A percentile compares a stretch with the other conserved stretches of the same genome.
Evolutionary conservation across 768 basidiomycete species (phyloP).

Genomic region (Boletellus ananiceps): DNA sequence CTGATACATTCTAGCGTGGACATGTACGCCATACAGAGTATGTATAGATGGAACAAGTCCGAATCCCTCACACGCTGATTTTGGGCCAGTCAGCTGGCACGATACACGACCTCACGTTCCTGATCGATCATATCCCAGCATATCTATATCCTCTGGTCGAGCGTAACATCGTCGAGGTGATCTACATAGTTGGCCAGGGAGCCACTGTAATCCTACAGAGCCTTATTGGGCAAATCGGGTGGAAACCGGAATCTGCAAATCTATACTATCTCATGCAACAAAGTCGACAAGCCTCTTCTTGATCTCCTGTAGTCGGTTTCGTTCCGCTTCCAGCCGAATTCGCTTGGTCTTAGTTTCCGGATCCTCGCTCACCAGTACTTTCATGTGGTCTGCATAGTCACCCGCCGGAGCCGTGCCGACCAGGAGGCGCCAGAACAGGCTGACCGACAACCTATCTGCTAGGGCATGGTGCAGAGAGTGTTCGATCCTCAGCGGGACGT

Average conservation of each 20-base stretch:
- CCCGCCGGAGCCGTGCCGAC: slow-evolving; percentile 8
- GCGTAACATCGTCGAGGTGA: slow-evolving; percentile 43
- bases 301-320: slow-evolving; percentile 38
- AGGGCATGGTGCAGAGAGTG: slow-evolving; percentile 40
- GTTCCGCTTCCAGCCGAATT: slow-evolving; percentile 30
- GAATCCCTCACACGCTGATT: neutral
- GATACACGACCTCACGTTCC: slow-evolving; percentile 67
- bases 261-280: slow-evolving; percentile 6
- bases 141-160: slow-evolving; percentile 70
- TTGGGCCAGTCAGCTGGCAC: slow-evolving; percentile 44
- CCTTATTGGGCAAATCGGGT: no score
- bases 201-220: no score
- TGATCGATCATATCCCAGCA: slow-evolving; percentile 75
- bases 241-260: no score
- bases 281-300: slow-evolving; percentile 34
- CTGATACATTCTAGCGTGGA: slow-evolving; percentile 17
- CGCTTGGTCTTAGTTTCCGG: slow-evolving; percentile 33
- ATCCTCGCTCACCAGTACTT: slow-evolving; percentile 44
- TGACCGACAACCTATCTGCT: slow-evolving; percentile 31
- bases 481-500: slow-evolving; percentile 48
- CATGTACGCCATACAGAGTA: slow-evolving; percentile 33
- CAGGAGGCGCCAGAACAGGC: slow-evolving; percentile 34
- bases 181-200: no score
- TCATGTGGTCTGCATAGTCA: slow-evolving; percentile 31
- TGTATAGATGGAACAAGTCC: neutral